Conservation (phyloP, 75 land plant genomes). For the Picea glauca region DNA sequence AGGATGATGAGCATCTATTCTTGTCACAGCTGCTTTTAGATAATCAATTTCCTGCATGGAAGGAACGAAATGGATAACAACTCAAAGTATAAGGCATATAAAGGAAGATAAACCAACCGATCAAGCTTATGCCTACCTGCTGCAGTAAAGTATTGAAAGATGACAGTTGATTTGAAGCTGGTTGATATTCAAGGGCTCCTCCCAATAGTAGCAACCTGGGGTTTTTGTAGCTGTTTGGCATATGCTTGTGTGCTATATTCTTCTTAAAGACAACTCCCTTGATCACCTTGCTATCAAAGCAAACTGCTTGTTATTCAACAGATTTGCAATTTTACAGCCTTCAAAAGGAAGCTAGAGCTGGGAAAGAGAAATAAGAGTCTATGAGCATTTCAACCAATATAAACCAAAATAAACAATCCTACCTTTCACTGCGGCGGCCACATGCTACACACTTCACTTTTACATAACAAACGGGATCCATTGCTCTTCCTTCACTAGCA, state of each 20-base stretch:
- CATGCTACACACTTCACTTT: conserved; percentile 92
- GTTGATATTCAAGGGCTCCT: conserved; percentile 66
- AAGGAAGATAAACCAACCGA: not conserved
- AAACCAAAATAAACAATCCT: not conserved
- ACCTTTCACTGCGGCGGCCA: conserved; percentile 78
- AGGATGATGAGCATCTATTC: conserved; percentile 69
- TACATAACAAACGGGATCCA: conserved; percentile 87
- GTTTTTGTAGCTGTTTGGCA: conserved; percentile 66
- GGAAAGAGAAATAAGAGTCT: not conserved
- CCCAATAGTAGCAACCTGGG: conserved; percentile 72
- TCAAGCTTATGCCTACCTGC: conserved; percentile 3
- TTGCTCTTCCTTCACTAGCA: conserved; percentile 48
- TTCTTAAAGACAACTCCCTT: conserved; percentile 95
- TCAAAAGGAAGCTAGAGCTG: not conserved
- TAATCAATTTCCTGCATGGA: conserved; percentile 58
- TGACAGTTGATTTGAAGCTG: conserved; percentile 43
- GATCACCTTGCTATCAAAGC: conserved; percentile 63
- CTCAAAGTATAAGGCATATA: not conserved
- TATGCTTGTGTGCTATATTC: conserved; percentile 87
- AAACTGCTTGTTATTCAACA: not conserved
- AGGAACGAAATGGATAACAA: not conserved
- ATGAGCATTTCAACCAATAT: not conserved
- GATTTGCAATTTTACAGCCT: not conserved
- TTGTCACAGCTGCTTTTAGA: conserved; percentile 45
- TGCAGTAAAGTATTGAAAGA: conserved; percentile 47